Conservation (phyloP, 768 basidiomycete genomes). For the Phlebiopsis gigantea region DNA sequence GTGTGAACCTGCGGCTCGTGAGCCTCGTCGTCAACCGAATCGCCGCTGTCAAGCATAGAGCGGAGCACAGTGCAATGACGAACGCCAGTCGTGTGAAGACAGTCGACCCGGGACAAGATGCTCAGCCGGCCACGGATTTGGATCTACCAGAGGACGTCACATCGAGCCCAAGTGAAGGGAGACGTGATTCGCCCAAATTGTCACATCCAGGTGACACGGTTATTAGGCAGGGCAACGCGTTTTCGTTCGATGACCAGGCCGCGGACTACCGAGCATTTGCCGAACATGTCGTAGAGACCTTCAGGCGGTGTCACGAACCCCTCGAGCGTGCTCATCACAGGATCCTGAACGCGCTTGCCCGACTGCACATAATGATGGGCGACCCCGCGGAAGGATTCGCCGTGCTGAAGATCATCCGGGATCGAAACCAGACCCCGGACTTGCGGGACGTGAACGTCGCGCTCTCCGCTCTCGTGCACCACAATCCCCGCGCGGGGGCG, state of each 20-base stretch:
- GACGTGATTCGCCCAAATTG: not conserved
- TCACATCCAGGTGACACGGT: not conserved
- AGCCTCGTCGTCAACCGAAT: slow-evolving; percentile 35
- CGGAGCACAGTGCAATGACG: not conserved
- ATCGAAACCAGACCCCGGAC: slow-evolving; percentile 52
- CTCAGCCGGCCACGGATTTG: not conserved
- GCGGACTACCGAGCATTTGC: slow-evolving; percentile 32
- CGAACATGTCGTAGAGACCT: slow-evolving; percentile 40
- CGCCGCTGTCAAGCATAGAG: not conserved
- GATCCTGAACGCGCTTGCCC: slow-evolving; percentile 54
- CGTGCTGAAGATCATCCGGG: slow-evolving; percentile 40
- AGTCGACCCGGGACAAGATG: not conserved
- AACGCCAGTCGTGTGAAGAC: not conserved
- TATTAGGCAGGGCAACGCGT: slow-evolving; percentile 8
- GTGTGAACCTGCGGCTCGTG: slow-evolving; percentile 44
- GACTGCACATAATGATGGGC: slow-evolving; percentile 56
- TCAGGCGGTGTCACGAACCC: slow-evolving; percentile 39
- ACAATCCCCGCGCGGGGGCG: slow-evolving; percentile 41
- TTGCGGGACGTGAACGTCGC: slow-evolving; percentile 61
- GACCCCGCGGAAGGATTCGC: slow-evolving; percentile 40
- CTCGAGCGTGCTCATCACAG: slow-evolving; percentile 41
- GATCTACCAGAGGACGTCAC: slow-evolving; percentile 1
- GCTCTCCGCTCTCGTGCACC: slow-evolving; percentile 46
- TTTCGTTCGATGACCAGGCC: slow-evolving; percentile 21
- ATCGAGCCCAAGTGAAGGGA: not conserved